Base-by-base conservation (phyloP, 805 yeast species). In the Metschnikowia peoriensis region DNA sequence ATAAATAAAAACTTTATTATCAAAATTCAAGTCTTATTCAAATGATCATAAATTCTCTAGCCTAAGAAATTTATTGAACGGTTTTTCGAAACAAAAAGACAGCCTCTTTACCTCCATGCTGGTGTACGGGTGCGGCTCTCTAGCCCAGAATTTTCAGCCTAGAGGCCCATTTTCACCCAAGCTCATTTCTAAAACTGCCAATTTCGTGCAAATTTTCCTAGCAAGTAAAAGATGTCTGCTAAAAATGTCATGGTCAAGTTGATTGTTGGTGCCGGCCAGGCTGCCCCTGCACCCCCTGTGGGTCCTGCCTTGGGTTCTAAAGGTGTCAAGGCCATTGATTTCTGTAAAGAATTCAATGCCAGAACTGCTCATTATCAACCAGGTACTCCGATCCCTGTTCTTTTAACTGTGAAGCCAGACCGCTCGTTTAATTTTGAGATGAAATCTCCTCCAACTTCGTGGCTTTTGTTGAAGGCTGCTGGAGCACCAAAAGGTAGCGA, bases 251-350 rank as follows among this genome's bases (percentile, higher is more conserved):
- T 92, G 61, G 90, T 93, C 49, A 94, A 93, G 70, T 81, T 93
- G 55, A 85, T 93, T 47, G 98, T 93, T 4, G 97, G 93, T 8
- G 98, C 99, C 6, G 98, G 98, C 4, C 89, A 91, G 68, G 99
- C 99, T 0, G 94, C 97, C 1, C 98, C 99, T 41, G 86, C 97
- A 2, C 99, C 99, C 29, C 99, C 99, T 7, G 98, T 94, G 29
- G 99, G 99, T 59, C 99, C 99, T 44, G 99, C 98, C 0, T 77
- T 94, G 46, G 99, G 99, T 60, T 93, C 98, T 54, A 93, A 93
- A 70, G 99, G 99, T 77, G 96, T 94, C 44, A 94, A 94, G 68
- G 98, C 98, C 57, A 94, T 94, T 65, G 99, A 94, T 70, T 94
- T 94, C 65, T 93, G 98, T 75, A 94, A 94, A 71, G 98, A 94